Conservation (phyloP, 208 protist genomes). For the Herpetomonas samuelpessoai region DNA sequence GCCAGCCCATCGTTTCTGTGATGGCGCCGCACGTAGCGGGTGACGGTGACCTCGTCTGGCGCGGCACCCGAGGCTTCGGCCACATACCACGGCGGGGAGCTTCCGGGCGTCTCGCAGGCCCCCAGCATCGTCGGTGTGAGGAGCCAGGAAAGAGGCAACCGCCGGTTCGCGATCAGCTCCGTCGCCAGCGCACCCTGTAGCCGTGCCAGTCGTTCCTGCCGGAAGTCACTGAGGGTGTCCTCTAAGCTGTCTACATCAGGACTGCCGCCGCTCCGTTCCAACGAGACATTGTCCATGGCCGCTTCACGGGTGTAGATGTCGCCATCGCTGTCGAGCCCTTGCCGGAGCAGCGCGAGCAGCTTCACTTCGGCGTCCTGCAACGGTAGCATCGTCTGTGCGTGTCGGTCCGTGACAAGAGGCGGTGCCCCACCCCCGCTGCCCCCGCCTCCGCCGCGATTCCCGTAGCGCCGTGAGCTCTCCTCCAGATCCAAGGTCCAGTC, state of each 20-base stretch:
- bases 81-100: neutral
- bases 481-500: neutral
- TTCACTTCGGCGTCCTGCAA: neutral
- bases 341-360: neutral
- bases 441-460: neutral
- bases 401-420: too few species aligned
- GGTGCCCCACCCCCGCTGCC: neutral
- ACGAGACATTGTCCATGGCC: neutral
- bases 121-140: too few species aligned
- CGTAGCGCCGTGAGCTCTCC: too few species aligned
- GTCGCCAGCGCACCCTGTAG: neutral
- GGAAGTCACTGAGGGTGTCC: neutral
- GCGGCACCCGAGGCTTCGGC: neutral
- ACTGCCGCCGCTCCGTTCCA: neutral
- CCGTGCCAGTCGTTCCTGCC: neutral
- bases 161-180: too few species aligned
- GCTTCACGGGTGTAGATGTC: neutral
- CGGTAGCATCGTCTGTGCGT: too few species aligned
- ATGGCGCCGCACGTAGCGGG: too few species aligned
- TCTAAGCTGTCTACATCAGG: neutral
- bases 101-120: neutral
- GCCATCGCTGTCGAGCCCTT: neutral
- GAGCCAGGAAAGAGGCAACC: too few species aligned
- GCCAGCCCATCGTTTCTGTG: too few species aligned
- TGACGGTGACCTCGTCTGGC: neutral